phyloP scores from a whole-genome alignment of 2,329 filamentous ascomycete genomes.

The Phyllosticta citriasiana region DNA sequence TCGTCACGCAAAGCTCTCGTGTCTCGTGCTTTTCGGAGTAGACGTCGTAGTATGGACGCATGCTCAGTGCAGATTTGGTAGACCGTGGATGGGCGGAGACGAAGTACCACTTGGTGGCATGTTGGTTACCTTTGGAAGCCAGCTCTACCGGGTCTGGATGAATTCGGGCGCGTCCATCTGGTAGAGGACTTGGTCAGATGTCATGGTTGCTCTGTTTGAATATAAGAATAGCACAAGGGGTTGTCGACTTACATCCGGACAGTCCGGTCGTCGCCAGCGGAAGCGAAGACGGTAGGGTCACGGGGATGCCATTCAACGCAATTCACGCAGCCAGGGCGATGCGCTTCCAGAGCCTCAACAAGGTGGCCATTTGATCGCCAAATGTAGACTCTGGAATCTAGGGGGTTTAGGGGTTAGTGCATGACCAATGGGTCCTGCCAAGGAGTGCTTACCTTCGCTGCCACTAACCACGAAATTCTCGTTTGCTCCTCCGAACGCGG shows the following conservation, averaged over 20 bases:
- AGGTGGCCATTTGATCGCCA: slow-evolving; percentile 79
- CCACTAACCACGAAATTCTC: slow-evolving; percentile 89
- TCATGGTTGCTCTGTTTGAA: not conserved
- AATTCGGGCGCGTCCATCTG: not conserved
- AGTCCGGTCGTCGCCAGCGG: slow-evolving; percentile 76
- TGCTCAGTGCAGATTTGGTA: not conserved
- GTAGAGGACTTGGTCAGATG: not conserved
- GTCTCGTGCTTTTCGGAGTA: not conserved
- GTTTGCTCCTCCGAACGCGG: slow-evolving; percentile 75
- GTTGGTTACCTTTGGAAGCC: not conserved
- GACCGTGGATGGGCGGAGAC: not conserved
- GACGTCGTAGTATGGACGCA: not conserved
- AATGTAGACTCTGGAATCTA: slow-evolving; percentile 65
- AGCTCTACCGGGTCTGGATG: not conserved
- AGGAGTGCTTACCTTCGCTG: slow-evolving; percentile 60
- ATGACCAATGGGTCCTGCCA: not conserved
- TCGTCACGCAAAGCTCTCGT: not conserved
- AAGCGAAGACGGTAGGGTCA: slow-evolving; percentile 76
- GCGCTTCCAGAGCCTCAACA: slow-evolving; percentile 67
- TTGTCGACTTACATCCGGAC: slow-evolving; percentile 59
- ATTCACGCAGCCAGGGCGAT: slow-evolving; percentile 69
- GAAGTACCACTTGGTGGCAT: not conserved
- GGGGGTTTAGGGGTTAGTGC: slow-evolving; percentile 2
- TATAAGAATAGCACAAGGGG: not conserved
- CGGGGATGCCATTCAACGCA: slow-evolving; percentile 80